Base-by-base conservation (phyloP, 352 stramenopile species). In the Phytopythium delawarense region DNA sequence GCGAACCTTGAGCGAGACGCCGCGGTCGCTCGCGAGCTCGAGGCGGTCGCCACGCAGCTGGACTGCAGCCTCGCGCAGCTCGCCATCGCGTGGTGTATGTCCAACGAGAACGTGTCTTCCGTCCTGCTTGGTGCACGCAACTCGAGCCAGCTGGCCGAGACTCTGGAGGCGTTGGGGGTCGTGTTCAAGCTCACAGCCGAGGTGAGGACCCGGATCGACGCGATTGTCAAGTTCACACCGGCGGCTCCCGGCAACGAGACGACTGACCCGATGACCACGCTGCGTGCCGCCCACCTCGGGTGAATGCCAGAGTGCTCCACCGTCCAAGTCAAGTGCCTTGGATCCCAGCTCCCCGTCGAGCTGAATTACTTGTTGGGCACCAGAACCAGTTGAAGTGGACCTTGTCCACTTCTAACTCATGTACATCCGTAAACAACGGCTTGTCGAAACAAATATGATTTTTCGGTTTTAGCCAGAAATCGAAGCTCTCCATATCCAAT, bases 41-140 rank as follows among this genome's bases (percentile, higher is more conserved):
- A 75, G n/a, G 53, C 59, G 13, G 69, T 76, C 25, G 70, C 73
- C 20, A 57, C 63, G 11, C 49, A 76, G 34, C 45, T 88, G 12
- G 69, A 63, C 23, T 87, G 75, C 62, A 67, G 46, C 12, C 45
- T 79, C 8, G 63, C 72, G 4, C 77, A 85, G 51, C 64, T 88
- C 35, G 71, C 78, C 1, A 59, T 88, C 39, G 78, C 76, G 32
- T 87, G 78, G 78, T 77, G 66, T 32, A 48, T 69, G 16, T 71
- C 72, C 23, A 86, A 85, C 61, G 46, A 58, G 11, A 71, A 82
- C 40, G 77, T 86, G 11, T 78, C 67, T 23, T 80, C 66, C 4
- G 75, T 87, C 16, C 61, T 88, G 2, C 48, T 82, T 21, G 79
- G 77, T 9, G 86, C 70, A 3, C 79, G 74, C 30, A 56, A 66